phyloP scores from a whole-genome alignment of 2,329 filamentous ascomycete genomes.

The Penicillium aurantiogriseum region DNA sequence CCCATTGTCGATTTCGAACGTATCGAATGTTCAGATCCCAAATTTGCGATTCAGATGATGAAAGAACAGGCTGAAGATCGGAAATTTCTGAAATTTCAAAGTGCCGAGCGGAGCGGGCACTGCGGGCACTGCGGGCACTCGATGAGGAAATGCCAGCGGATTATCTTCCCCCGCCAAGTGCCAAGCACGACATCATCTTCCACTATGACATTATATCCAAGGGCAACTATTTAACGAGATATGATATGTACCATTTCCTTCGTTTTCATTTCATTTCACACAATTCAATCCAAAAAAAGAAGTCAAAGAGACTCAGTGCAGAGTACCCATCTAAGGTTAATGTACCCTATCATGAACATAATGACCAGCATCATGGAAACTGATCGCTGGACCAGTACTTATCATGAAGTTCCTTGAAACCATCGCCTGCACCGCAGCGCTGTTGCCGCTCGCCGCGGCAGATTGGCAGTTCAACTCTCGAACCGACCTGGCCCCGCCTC shows the following conservation, averaged over 20 bases:
- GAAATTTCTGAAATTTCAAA: background rate
- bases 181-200: conserved; percentile 22
- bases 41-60: background rate
- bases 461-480: conserved; percentile 29
- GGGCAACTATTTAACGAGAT: background rate
- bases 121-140: conserved; percentile 17
- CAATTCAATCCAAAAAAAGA: background rate
- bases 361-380: conserved; percentile 23
- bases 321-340: conserved; percentile 31
- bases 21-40: background rate
- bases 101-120: no score
- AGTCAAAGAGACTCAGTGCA: conserved; percentile 15
- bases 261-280: background rate
- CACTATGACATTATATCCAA: background rate
- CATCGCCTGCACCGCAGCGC: conserved; percentile 15
- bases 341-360: conserved; percentile 29
- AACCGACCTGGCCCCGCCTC: no score
- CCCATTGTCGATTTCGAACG: conserved; percentile 3
- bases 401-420: conserved; percentile 24
- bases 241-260: background rate
- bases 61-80: background rate
- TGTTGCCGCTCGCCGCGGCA: conserved; percentile 30
- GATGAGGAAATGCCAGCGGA: conserved; percentile 15
- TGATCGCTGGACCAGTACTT: conserved; percentile 27
- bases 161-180: conserved; percentile 4